Conservation (phyloP, 2,329 filamentous ascomycete species). For the Trichoderma sp. region DNA sequence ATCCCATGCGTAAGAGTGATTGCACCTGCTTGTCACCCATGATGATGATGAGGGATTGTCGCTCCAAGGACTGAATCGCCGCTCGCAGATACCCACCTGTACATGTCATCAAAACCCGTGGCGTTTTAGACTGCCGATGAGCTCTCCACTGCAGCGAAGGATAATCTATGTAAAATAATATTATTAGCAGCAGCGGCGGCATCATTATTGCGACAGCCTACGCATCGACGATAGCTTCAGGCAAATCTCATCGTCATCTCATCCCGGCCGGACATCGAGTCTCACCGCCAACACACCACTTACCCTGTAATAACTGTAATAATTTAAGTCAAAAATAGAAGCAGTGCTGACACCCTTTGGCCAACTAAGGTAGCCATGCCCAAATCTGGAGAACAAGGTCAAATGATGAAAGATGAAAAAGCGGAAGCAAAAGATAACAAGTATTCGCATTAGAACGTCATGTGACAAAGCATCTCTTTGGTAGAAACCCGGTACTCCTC, state of each 20-base stretch:
- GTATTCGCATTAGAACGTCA: neutral
- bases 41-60: neutral
- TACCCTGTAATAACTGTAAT: neutral
- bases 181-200: neutral
- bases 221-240: neutral
- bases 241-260: neutral
- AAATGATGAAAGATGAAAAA: neutral
- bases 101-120: neutral
- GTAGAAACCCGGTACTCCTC: constrained; percentile 11
- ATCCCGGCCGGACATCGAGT: neutral
- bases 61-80: neutral
- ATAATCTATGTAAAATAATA: neutral
- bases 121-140: neutral
- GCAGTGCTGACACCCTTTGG: constrained; percentile 5
- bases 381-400: neutral
- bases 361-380: neutral
- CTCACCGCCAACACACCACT: neutral
- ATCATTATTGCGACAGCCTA: neutral
- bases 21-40: neutral
- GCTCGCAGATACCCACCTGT: neutral
- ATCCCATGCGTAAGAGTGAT: neutral
- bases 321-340: constrained; percentile 2
- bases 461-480: neutral
- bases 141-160: neutral
- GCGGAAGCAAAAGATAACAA: neutral